These are phyloP conservation scores for Russula ochroleuca DNA, from an alignment of 768 basidiomycete species.

Conservation along the genomic window DNA sequence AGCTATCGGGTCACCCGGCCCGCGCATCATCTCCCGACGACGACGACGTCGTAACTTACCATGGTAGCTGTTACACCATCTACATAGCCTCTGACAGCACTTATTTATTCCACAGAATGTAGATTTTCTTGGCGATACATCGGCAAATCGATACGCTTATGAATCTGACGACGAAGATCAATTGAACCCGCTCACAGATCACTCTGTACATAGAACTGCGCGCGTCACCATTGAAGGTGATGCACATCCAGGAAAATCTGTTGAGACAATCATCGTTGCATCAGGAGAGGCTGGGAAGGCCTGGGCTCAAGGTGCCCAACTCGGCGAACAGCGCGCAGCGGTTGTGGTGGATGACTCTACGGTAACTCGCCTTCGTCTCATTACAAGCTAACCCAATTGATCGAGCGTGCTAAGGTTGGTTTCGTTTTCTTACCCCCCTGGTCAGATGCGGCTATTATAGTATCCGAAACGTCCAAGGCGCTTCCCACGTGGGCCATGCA, in stretches of 20 bases:
- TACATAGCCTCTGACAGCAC: not conserved
- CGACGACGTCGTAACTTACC: too few species aligned
- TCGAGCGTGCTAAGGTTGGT: slow-evolving; percentile 22
- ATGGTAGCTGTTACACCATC: slow-evolving; percentile 6
- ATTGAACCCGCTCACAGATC: slow-evolving; percentile 26
- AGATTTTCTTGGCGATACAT: slow-evolving; percentile 29
- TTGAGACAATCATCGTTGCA: slow-evolving; percentile 23
- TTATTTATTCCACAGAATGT: slow-evolving; percentile 11
- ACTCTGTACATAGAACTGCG: not conserved
- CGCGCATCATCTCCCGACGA: not conserved
- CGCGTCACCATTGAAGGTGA: slow-evolving; percentile 6
- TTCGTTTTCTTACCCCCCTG: slow-evolving; percentile 27
- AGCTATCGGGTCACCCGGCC: not conserved
- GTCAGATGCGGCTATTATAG: slow-evolving; percentile 26
- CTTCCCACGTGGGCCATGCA: slow-evolving; percentile 31
- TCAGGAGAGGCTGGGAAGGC: slow-evolving; percentile 27
- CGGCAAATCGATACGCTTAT: slow-evolving; percentile 30
- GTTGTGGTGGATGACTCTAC: slow-evolving; percentile 17
- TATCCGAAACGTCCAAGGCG: slow-evolving; percentile 25
- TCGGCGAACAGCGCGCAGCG: slow-evolving; percentile 27
- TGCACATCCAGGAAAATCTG: not conserved
- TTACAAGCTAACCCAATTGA: not conserved
- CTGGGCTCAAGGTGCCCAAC: slow-evolving; percentile 28
- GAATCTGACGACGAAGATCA: slow-evolving; percentile 34
- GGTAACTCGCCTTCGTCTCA: slow-evolving; percentile 11